Conservation (phyloP, 116 monocot genomes). For the Papilionanthe hybrid region DNA sequence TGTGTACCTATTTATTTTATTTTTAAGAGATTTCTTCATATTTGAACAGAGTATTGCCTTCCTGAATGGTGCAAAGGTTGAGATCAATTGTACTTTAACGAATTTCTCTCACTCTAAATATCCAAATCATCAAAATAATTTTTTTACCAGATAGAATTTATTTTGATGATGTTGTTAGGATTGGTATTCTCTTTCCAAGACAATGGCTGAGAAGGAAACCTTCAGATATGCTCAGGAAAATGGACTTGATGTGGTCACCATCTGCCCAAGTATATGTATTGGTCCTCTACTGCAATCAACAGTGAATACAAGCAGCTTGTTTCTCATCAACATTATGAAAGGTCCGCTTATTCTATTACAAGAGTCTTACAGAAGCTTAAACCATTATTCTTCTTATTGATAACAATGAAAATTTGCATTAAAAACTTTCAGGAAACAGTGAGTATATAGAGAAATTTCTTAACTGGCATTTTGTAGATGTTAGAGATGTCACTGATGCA, state of each 20-base stretch:
- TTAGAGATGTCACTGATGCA: constrained; percentile 41
- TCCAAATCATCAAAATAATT: too few relatives aligned
- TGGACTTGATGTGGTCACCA: constrained; percentile 13
- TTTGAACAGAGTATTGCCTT: too few relatives aligned
- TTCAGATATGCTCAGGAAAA: neutral
- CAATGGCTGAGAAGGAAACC: constrained; percentile 5
- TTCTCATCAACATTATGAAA: constrained; percentile 9
- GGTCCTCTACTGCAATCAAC: constrained; percentile 16
- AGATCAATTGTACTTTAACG: too few relatives aligned
- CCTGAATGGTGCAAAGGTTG: too few relatives aligned
- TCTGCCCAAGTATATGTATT: constrained; percentile 9
- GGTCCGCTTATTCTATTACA: neutral
- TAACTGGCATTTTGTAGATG: constrained; percentile 23
- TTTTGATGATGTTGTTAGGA: neutral
- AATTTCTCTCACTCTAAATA: too few relatives aligned
- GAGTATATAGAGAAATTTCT: neutral
- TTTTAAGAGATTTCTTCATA: too few relatives aligned
- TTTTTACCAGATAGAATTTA: too few relatives aligned
- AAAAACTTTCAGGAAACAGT: neutral
- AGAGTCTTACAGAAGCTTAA: neutral
- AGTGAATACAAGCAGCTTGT: constrained; percentile 10
- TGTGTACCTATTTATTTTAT: too few relatives aligned
- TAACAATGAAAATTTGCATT: too few relatives aligned
- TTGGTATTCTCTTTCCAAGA: constrained; percentile 15
- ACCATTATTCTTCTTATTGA: too few relatives aligned